Conservation (phyloP, 2,329 filamentous ascomycete genomes). For the Aaosphaeria pasadenensis region DNA sequence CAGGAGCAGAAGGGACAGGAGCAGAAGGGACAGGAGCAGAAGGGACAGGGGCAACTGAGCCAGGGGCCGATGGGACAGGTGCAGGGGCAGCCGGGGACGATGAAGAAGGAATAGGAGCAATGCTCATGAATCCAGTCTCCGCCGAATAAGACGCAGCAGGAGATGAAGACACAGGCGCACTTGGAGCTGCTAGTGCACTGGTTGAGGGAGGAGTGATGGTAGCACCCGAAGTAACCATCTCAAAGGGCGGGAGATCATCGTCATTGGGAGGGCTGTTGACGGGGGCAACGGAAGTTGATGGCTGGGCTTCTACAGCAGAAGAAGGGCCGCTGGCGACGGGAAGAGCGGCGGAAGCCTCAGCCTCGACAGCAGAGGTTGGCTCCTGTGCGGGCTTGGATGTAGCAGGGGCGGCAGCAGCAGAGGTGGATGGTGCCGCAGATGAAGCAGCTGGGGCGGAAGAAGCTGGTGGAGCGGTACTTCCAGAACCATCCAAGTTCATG, state of each 20-base stretch:
- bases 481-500: constrained; percentile 25
- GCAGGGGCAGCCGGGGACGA: too few relatives aligned
- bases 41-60: too few relatives aligned
- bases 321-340: background rate
- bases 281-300: background rate
- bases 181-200: too few relatives aligned
- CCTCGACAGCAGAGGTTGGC: background rate
- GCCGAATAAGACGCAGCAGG: too few relatives aligned
- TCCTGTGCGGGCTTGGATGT: background rate
- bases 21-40: too few relatives aligned
- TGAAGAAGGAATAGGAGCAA: too few relatives aligned
- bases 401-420: background rate
- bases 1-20: too few relatives aligned
- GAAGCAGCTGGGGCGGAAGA: constrained; percentile 7
- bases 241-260: background rate
- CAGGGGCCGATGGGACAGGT: too few relatives aligned
- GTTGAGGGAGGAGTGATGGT: background rate
- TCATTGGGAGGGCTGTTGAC: background rate
- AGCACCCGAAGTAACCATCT: constrained; percentile 2
- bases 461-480: constrained; percentile 5
- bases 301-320: background rate
- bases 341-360: background rate
- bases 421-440: background rate
- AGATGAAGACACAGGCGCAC: too few relatives aligned
- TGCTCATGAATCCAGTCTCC: too few relatives aligned